These are phyloP conservation scores for Mortierella claussenii DNA, from an alignment of 192 early-diverging fungal species.

Conservation along the genomic window DNA sequence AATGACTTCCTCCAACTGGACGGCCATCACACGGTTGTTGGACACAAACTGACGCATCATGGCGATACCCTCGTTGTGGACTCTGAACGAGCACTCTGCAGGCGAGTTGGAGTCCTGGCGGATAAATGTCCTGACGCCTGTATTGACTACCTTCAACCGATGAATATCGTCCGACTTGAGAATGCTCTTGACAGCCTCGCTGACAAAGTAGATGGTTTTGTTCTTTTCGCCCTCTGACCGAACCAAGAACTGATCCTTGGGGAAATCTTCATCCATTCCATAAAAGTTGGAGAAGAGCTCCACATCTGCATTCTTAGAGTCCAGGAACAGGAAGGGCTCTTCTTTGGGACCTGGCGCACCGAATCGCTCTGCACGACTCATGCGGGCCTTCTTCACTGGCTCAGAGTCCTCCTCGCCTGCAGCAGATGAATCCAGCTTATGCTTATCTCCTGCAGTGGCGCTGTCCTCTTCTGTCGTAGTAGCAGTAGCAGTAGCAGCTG, in stretches of 20 bases:
- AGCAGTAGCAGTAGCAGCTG: constrained; percentile 13
- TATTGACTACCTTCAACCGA: constrained; percentile 86
- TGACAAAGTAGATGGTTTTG: constrained; percentile 88
- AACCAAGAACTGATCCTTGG: constrained; percentile 86
- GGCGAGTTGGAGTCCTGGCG: constrained; percentile 71
- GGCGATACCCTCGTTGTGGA: constrained; percentile 73
- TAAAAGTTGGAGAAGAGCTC: constrained; percentile 76
- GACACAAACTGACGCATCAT: constrained; percentile 62
- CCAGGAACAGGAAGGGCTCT: constrained; percentile 89
- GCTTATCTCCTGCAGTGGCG: constrained; percentile 39
- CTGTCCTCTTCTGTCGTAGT: constrained; percentile 19
- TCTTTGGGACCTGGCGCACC: constrained; percentile 66
- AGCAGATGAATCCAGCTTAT: constrained; percentile 19
- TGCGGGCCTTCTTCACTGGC: constrained; percentile 44
- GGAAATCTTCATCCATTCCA: constrained; percentile 80
- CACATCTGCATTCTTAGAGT: constrained; percentile 68
- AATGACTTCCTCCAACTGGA: constrained; percentile 35
- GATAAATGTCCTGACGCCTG: constrained; percentile 90
- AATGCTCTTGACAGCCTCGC: constrained; percentile 79
- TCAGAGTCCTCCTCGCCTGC: constrained; percentile 4
- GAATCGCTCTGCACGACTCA: constrained; percentile 33
- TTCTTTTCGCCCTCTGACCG: constrained; percentile 78
- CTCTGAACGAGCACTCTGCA: constrained; percentile 71
- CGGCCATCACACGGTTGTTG: constrained; percentile 29
- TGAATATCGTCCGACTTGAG: constrained; percentile 68